Evolutionary conservation across 164 flowering plant species (phyloP), one percentile per base, ranked within the genome.

Genomic region (Berberis vulgaris): DNA sequence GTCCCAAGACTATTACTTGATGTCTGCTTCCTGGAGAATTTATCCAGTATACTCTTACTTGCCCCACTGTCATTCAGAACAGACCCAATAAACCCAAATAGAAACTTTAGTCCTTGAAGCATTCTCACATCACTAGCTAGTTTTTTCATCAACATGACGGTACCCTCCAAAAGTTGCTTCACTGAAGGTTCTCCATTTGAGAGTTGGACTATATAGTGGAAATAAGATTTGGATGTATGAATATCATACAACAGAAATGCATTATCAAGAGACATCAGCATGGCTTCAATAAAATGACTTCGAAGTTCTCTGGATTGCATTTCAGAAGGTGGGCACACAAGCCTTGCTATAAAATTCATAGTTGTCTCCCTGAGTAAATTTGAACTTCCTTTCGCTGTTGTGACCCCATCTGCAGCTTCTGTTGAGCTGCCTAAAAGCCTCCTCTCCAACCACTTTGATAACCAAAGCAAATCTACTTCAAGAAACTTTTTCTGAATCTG

Each of bases 381-480:
- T 63, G 88, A 84, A 78, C 71, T 78, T 69, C 74, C 95, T 81
- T 78, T 86, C 45, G 75, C 77, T 72, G 69, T 62, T 43, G 67
- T 42, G 39, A 63, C 67, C 41, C 76, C 85, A 60, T 61, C 80
- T 38, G 87, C 73, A 62, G 72, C 59, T 62, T 86, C 86, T 2
- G 64, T 50, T 7, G 58, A 49, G 71, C 77, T 70, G 58, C 96
- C 96, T 56, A 95, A 71, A 6, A 95, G 79, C 73, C 96, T 83
- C 63, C 68, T 82, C 72, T 83, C 96, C 76, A 95, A 74, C 99
- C 99, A 95, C 59, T 79, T 81, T 0, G 91, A 86, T 53, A 95
- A 67, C 61, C 59, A 63, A 70, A 42, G 59, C 65, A 80, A 64
- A 70, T 91, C 86, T 86, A 84, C 82, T 71, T 53, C 66, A 67